Conservation (phyloP, 2,329 filamentous ascomycete species). For the Penicillium digitatum region DNA sequence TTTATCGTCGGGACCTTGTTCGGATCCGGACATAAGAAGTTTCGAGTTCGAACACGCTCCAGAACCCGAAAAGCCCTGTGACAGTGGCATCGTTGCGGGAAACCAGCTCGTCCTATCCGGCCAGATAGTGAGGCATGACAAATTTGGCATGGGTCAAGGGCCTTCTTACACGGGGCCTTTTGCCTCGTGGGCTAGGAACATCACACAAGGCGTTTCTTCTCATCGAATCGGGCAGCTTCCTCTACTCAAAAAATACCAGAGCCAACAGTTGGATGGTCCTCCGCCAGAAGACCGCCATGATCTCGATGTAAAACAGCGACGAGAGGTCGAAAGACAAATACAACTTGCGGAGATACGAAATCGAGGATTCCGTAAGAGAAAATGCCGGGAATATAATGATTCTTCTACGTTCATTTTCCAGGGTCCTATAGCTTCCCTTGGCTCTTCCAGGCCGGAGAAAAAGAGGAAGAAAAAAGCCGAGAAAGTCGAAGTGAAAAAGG, state of each 20-base stretch:
- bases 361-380: conserved; percentile 14
- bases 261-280: conserved; percentile 32
- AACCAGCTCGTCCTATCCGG: conserved; percentile 31
- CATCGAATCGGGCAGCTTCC: conserved; percentile 23
- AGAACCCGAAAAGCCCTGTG: conserved; percentile 6
- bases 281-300: conserved; percentile 16
- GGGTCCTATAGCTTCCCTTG: not conserved
- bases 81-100: conserved; percentile 21
- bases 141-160: conserved; percentile 41
- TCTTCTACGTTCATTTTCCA: not conserved
- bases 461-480: not conserved
- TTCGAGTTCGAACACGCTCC: conserved; percentile 28
- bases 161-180: conserved; percentile 41
- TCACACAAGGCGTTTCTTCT: conserved; percentile 12
- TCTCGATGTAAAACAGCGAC: conserved; percentile 18
- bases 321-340: conserved; percentile 23
- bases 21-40: conserved; percentile 15
- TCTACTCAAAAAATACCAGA: conserved; percentile 25
- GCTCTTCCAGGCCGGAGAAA: not conserved
- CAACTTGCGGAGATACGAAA: conserved; percentile 31
- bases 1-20: conserved; percentile 39
- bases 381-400: conserved; percentile 10
- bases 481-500: not conserved
- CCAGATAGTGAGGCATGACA: conserved; percentile 34
- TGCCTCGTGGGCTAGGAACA: conserved; percentile 39